Base-by-base conservation (phyloP, 2,329 filamentous ascomycete species). In the Pezicula neosporulosa region DNA sequence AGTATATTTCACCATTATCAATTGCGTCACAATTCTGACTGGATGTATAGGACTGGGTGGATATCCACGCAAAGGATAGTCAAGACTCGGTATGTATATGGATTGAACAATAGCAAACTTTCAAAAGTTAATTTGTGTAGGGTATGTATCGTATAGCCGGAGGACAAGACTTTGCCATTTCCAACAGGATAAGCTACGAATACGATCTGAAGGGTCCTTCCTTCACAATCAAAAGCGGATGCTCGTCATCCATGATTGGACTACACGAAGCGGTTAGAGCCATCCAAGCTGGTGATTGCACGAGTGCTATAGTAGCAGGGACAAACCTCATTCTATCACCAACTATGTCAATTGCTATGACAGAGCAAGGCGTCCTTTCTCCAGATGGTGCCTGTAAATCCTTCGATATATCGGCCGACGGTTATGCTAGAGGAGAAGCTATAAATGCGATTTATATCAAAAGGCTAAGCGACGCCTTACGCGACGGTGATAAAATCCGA, bases 351-450 rank as follows among this genome's bases (percentile, higher is more conserved):
- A 27, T 43, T 6, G 41, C 41, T 27, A 43, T 43, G 41, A 21
- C 41, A 15, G 41, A 43, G 41, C 41, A 43, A 65, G 78, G 42
- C 68, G 61, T 0, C n/a, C 54, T 28, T 15, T 9, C 24, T 49
- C 74, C 52, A 78, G 75, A 21, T 48, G 33, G 49, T 7, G 21
- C 28, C 24, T 48, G 41, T 33, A 35, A 30, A 37, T 39, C 76
- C 3, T 85, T 82, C 54, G 83, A 86, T 55, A 60, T 70, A 16
- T 70, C 74, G 1, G 85, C 81, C 13, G 77, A 82, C 53, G 85
- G 85, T 0, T 88, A 87, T 58, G 82, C 77, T 0, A 72, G 83
- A 37, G 84, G 82, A 2, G 85, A 88, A 58, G 85, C 82, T 1
- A 70, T 81, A 24, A 80, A 74, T 0, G 72, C 80, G 9, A 64